These are phyloP conservation scores for Otatea glauca DNA, from an alignment of 176 grass and related monocot genomes.

Conservation along the genomic window DNA sequence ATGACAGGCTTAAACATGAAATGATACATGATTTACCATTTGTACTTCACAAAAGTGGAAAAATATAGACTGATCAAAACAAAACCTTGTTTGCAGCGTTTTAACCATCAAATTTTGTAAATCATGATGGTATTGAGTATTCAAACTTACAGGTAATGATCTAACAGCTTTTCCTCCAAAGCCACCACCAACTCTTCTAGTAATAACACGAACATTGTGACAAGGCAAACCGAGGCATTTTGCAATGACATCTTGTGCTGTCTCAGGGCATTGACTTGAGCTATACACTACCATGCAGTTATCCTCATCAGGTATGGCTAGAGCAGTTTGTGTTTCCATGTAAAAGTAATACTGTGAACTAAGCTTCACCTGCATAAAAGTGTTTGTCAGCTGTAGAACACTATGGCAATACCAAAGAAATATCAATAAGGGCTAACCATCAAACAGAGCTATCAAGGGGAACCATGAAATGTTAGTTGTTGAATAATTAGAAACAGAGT, in stretches of 20 bases:
- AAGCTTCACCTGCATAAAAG: slow-evolving; percentile 70
- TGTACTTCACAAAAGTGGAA: slow-evolving; percentile 22
- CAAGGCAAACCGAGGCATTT: slow-evolving; percentile 82
- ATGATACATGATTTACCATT: neutral
- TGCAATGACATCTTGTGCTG: slow-evolving; percentile 66
- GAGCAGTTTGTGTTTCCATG: slow-evolving; percentile 81
- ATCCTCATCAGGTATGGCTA: slow-evolving; percentile 85
- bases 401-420: slow-evolving; percentile 2
- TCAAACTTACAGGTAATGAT: slow-evolving; percentile 78
- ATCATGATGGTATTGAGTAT: slow-evolving; percentile 20
- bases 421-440: neutral
- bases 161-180: slow-evolving; percentile 91
- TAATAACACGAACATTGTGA: slow-evolving; percentile 91
- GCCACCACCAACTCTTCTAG: slow-evolving; percentile 94
- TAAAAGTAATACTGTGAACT: slow-evolving; percentile 88
- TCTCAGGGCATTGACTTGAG: slow-evolving; percentile 79
- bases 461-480: neutral
- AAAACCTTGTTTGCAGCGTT: neutral
- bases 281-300: slow-evolving; percentile 81
- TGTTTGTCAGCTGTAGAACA: slow-evolving; percentile 28
- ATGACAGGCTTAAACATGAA: slow-evolving; percentile 27
- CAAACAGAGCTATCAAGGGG: slow-evolving; percentile 19
- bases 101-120: slow-evolving; percentile 7
- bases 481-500: neutral
- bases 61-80: slow-evolving; percentile 5